phyloP scores from a whole-genome alignment of 208 protist genomes.

The Borovskyia barvae region DNA sequence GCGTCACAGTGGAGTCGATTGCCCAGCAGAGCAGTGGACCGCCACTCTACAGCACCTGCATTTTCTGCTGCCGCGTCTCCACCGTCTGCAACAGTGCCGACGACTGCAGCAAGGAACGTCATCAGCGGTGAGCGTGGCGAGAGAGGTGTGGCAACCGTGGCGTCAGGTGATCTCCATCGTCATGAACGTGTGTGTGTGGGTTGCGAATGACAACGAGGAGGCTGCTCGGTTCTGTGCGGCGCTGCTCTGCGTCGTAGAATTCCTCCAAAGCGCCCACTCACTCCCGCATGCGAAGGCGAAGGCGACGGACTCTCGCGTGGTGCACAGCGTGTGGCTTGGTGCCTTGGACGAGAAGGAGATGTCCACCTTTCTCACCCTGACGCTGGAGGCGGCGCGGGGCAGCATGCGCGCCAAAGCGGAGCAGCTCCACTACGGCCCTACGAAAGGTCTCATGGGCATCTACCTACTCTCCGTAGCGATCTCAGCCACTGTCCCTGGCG shows the following conservation, averaged over 20 bases:
- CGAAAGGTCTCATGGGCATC: slow-evolving; percentile 54
- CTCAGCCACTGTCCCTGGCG: background rate
- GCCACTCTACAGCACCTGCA: slow-evolving; percentile 30
- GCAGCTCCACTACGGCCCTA: slow-evolving; percentile 56
- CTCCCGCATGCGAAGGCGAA: no score
- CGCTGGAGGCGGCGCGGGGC: slow-evolving; percentile 32
- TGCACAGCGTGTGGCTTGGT: no score
- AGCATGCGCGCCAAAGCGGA: slow-evolving; percentile 57
- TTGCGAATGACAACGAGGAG: slow-evolving; percentile 72
- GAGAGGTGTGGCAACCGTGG: slow-evolving; percentile 14
- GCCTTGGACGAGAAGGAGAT: no score
- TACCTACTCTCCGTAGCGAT: slow-evolving; percentile 35
- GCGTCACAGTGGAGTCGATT: slow-evolving; percentile 29
- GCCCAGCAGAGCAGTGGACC: slow-evolving; percentile 38
- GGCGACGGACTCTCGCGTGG: no score
- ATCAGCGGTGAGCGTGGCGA: background rate
- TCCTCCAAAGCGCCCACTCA: no score
- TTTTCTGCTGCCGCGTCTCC: slow-evolving; percentile 27
- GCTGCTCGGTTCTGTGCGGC: slow-evolving; percentile 51
- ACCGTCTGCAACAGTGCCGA: slow-evolving; percentile 12
- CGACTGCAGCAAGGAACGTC: background rate
- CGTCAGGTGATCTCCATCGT: slow-evolving; percentile 24
- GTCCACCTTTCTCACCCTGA: slow-evolving; percentile 10
- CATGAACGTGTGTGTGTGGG: slow-evolving; percentile 78
- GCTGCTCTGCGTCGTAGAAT: slow-evolving; percentile 18